Conservation (phyloP, 2,329 filamentous ascomycete species). For the Zopfia rhizophila region DNA sequence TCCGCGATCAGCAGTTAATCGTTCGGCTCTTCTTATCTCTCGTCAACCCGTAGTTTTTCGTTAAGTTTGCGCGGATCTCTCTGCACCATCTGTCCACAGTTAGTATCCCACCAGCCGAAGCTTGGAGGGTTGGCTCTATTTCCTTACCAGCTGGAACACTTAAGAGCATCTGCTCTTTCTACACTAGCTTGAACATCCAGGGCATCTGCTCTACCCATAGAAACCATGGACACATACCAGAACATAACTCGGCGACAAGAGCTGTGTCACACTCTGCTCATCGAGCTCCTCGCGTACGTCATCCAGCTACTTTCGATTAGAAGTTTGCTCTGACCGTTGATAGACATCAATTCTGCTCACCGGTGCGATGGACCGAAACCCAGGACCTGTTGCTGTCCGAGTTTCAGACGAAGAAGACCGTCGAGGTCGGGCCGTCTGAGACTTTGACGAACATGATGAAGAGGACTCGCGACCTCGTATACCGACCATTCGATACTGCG, state of each 20-base stretch:
- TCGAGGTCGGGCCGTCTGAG: slow-evolving; percentile 54
- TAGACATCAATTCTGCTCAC: slow-evolving; percentile 25
- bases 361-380: slow-evolving; percentile 49
- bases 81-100: too few species aligned
- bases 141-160: too few species aligned
- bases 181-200: too few species aligned
- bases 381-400: slow-evolving; percentile 47
- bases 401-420: slow-evolving; percentile 39
- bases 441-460: slow-evolving; percentile 53
- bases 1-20: too few species aligned
- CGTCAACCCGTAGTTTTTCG: too few species aligned
- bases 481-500: slow-evolving; percentile 23
- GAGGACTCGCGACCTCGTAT: slow-evolving; percentile 41
- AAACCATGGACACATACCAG: slow-evolving; percentile 15
- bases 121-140: too few species aligned
- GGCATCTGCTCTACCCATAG: too few species aligned
- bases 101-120: too few species aligned
- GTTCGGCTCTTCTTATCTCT: too few species aligned
- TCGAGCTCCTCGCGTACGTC: slow-evolving; percentile 23
- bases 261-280: slow-evolving; percentile 24
- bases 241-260: slow-evolving; percentile 19
- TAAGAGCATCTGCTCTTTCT: too few species aligned
- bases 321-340: slow-evolving; percentile 1
- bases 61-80: too few species aligned
- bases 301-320: neutral